These are phyloP conservation scores for Davidsoniella virescens DNA, from an alignment of 2,329 filamentous ascomycete genomes.

Conservation along the genomic window DNA sequence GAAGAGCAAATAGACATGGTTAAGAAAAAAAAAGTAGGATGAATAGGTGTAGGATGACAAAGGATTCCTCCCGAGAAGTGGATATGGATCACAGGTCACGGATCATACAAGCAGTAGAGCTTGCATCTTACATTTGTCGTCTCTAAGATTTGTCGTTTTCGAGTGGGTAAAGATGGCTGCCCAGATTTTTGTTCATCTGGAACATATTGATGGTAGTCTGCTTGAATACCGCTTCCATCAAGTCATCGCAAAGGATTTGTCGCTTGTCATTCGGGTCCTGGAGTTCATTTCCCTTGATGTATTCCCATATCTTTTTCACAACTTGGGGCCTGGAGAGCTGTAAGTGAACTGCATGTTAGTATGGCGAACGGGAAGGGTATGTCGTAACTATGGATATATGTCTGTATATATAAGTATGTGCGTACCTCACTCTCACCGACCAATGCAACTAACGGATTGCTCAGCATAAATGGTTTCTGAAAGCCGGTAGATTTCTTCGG, in stretches of 20 bases:
- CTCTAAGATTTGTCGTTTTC: conserved; percentile 41
- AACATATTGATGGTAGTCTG: conserved; percentile 92
- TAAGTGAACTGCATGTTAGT: not conserved
- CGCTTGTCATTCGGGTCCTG: conserved; percentile 86
- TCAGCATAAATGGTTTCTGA: conserved; percentile 70
- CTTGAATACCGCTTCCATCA: conserved; percentile 85
- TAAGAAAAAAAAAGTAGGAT: not conserved
- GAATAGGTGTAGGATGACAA: not conserved
- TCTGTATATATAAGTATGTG: conserved; percentile 18
- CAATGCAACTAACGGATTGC: conserved; percentile 50
- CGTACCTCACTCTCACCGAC: conserved; percentile 50
- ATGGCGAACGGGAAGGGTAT: not conserved
- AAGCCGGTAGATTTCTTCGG: conserved; percentile 85
- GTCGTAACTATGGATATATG: not conserved
- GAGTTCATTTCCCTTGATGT: conserved; percentile 76
- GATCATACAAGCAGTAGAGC: no score
- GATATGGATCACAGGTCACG: no score
- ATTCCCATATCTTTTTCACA: conserved; percentile 90
- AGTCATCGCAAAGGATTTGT: conserved; percentile 83
- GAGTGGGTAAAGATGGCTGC: conserved; percentile 71
- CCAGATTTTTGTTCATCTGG: conserved; percentile 94
- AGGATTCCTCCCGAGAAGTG: not conserved
- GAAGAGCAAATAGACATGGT: not conserved
- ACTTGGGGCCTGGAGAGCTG: conserved; percentile 86
- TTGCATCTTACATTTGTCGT: no score